Conservation (phyloP, 1,284 basidiomycete species). For the Ganoderma leucocontextum region DNA sequence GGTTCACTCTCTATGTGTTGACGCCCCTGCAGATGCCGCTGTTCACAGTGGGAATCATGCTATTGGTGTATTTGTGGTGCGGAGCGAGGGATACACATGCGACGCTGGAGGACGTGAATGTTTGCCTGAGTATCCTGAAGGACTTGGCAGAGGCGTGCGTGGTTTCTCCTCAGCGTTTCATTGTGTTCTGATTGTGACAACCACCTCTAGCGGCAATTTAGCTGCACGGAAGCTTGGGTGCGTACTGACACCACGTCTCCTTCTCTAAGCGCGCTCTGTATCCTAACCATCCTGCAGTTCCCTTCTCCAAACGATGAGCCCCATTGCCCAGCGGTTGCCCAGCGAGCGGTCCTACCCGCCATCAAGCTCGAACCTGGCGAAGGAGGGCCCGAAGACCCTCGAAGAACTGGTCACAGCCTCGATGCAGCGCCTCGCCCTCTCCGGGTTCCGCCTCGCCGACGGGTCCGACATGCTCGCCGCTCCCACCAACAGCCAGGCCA, state of each 20-base stretch:
- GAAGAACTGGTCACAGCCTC: neutral
- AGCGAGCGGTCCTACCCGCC: neutral
- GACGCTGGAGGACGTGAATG: constrained; percentile 72
- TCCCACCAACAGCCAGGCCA: neutral
- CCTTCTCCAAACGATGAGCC: neutral
- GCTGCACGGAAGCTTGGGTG: constrained; percentile 11
- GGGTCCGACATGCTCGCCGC: neutral
- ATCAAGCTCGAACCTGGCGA: neutral
- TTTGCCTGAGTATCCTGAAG: constrained; percentile 64
- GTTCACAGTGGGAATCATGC: constrained; percentile 67
- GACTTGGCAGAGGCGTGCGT: constrained; percentile 54
- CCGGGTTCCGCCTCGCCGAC: neutral
- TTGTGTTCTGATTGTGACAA: neutral
- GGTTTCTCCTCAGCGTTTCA: neutral
- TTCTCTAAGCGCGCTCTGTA: neutral
- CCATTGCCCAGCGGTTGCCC: neutral
- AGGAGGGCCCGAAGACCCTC: constrained; percentile 2
- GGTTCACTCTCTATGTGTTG: constrained; percentile 26
- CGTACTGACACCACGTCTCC: neutral
- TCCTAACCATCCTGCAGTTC: constrained; percentile 1
- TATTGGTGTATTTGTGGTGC: constrained; percentile 75
- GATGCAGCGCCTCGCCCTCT: constrained; percentile 7
- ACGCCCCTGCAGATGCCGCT: constrained; percentile 45
- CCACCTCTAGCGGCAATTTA: neutral
- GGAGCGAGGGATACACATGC: constrained; percentile 58